These are phyloP conservation scores for Oleoguttula mirabilis DNA, from an alignment of 495 filamentous ascomycete species.

Conservation along the genomic window DNA sequence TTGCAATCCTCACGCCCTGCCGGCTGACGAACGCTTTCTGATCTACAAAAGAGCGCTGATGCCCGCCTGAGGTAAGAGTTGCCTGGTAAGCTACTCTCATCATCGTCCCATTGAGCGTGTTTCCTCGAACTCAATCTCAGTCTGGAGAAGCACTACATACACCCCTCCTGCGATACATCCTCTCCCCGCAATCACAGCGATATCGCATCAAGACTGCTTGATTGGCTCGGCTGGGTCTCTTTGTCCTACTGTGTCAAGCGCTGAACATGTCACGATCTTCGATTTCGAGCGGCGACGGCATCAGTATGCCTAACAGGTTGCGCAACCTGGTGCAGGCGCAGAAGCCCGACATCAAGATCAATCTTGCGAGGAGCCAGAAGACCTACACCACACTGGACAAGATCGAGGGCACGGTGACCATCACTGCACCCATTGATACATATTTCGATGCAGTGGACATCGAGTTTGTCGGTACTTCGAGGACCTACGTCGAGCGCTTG, in stretches of 20 bases:
- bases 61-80: neutral
- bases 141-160: neutral
- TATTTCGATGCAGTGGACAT: conserved; percentile 74
- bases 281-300: neutral
- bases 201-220: neutral
- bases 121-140: neutral
- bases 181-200: conserved; percentile 1
- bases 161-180: neutral
- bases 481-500: conserved; percentile 42
- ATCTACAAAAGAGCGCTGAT: neutral
- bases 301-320: conserved; percentile 15
- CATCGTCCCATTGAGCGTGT: neutral
- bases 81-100: neutral
- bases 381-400: conserved; percentile 49
- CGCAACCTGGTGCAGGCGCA: conserved; percentile 11
- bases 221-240: neutral
- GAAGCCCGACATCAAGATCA: conserved; percentile 18
- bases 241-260: neutral
- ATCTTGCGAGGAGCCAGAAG: conserved; percentile 6
- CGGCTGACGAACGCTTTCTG: too few relatives aligned
- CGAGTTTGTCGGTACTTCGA: conserved; percentile 57
- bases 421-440: conserved; percentile 52
- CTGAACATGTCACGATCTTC: neutral
- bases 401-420: conserved; percentile 45
- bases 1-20: too few relatives aligned